Percentiles rank a stretch among this genome's conserved stretches.
Conservation (phyloP, 805 yeast species). For the Candida ulmi region DNA sequence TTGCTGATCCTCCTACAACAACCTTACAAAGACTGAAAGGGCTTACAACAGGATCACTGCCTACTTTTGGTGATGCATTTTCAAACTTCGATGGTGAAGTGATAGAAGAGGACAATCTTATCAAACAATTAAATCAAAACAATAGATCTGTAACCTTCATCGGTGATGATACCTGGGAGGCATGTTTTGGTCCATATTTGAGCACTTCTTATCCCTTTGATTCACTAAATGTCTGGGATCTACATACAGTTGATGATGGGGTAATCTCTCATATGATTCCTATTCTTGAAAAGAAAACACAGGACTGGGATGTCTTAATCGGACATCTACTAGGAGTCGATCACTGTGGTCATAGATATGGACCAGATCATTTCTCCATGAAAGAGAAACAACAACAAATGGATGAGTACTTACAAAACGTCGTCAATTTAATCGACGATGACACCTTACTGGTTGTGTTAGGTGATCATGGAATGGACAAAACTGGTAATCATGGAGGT, state of each 20-base stretch:
- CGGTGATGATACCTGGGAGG: conserved; percentile 98
- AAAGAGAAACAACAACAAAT: conserved; percentile 76
- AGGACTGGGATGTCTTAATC: conserved; percentile 77
- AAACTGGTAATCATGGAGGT: conserved; percentile 95
- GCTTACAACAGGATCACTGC: conserved; percentile 92
- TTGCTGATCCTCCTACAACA: conserved; percentile 96
- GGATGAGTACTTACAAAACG: conserved; percentile 56
- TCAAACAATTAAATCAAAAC: conserved; percentile 51
- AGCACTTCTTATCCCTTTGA: conserved; percentile 75
- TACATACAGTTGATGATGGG: conserved; percentile 87
- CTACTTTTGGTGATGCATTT: conserved; percentile 92
- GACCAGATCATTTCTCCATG: conserved; percentile 80
- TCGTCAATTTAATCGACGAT: conserved; percentile 44
- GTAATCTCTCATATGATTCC: conserved; percentile 80
- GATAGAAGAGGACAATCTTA: conserved; percentile 80
- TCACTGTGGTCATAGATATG: conserved; percentile 97
- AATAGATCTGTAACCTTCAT: conserved; percentile 60
- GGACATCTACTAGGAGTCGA: conserved; percentile 91
- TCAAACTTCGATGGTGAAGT: conserved; percentile 91
- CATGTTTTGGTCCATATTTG: conserved; percentile 73
- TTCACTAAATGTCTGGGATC: conserved; percentile 91
- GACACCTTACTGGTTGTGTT: conserved; percentile 66
- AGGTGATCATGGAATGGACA: conserved; percentile 98
- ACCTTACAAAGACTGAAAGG: conserved; percentile 92
- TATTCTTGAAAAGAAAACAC: conserved; percentile 39